Evolutionary conservation across 192 early-diverging fungal genomes (phyloP).

Genomic region (Phycomyces blakesleeanus): DNA sequence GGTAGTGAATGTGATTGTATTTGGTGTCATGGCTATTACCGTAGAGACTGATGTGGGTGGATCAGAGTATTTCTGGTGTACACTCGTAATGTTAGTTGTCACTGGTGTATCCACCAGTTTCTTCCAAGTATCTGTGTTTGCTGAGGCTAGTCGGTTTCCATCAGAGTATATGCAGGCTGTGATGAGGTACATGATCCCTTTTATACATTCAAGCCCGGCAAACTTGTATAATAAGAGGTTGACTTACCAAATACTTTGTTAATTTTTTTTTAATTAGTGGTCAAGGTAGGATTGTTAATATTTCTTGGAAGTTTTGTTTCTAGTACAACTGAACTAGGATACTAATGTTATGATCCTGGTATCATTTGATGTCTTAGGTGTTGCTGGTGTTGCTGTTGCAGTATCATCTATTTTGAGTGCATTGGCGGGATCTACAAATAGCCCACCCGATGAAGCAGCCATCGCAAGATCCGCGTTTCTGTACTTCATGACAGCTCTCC

Average conservation of each 20-base stretch:
- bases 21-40: constrained; percentile 49
- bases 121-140: constrained; percentile 66
- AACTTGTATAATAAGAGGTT: no score
- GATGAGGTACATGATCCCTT: constrained; percentile 69
- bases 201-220: no score
- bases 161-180: constrained; percentile 67
- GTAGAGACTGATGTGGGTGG: constrained; percentile 42
- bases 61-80: constrained; percentile 60
- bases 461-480: constrained; percentile 39
- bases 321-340: no score
- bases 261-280: constrained; percentile 33
- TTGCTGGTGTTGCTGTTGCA: constrained; percentile 67
- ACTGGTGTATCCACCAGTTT: constrained; percentile 60
- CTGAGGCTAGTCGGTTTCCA: constrained; percentile 65
- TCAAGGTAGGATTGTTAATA: constrained; percentile 37
- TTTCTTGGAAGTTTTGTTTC: no score
- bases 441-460: constrained; percentile 12
- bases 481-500: constrained; percentile 47
- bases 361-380: constrained; percentile 19
- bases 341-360: no score
- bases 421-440: constrained; percentile 27
- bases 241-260: no score
- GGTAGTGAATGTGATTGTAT: constrained; percentile 49
- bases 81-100: constrained; percentile 49
- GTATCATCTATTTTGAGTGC: constrained; percentile 59